These are phyloP conservation scores for Alternaria gaisen DNA, from an alignment of 2,329 filamentous ascomycete genomes.

Conservation along the genomic window DNA sequence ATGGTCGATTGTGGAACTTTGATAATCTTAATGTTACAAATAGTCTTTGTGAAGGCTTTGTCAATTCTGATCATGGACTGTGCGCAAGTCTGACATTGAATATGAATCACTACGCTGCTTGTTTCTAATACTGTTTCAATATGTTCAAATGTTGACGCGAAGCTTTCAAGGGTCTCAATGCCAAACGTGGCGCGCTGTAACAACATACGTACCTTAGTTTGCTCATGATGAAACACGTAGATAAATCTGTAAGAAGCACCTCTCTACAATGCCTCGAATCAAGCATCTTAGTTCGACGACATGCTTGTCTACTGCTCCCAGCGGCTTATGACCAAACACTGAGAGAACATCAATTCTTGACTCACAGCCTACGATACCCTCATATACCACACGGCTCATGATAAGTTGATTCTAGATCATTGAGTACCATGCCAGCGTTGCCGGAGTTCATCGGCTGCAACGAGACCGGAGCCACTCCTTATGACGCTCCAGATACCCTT, in stretches of 20 bases:
- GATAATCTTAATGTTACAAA: not conserved
- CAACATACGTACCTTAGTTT: not conserved
- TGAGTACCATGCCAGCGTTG: not conserved
- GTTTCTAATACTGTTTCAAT: not conserved
- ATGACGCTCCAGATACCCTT: too few species aligned
- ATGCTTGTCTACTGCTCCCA: not conserved
- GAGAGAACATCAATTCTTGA: not conserved
- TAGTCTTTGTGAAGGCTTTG: not conserved
- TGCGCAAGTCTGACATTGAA: not conserved
- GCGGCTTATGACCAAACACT: not conserved
- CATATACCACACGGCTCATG: not conserved
- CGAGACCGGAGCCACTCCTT: not conserved
- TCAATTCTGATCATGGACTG: not conserved
- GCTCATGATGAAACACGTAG: not conserved
- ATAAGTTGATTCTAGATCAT: not conserved
- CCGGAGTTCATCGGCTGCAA: not conserved
- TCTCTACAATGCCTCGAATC: not conserved
- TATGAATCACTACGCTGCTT: not conserved
- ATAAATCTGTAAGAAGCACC: not conserved
- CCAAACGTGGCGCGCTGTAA: not conserved
- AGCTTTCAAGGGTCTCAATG: too few species aligned
- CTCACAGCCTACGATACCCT: not conserved
- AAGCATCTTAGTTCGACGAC: not conserved
- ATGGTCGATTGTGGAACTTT: not conserved
- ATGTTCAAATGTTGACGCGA: too few species aligned